A percentile compares a stretch with the other conserved stretches of the same genome.
Evolutionary conservation across 805 yeast genomes (phyloP).

Genomic region (Metschnikowia anglica): DNA sequence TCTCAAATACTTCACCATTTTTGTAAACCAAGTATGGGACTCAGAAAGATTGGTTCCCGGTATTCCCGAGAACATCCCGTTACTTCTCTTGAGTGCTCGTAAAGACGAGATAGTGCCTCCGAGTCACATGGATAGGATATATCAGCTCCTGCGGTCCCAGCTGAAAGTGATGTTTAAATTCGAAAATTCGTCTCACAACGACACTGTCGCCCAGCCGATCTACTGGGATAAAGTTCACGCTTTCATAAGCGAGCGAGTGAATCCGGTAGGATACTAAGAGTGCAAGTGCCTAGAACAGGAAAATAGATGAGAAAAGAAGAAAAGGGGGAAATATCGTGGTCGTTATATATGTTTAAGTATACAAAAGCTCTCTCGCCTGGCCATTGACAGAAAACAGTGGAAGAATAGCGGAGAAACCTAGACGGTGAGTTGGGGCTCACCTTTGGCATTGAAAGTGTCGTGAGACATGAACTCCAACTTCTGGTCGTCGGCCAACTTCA

Average conservation of each 20-base stretch:
- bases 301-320: neutral
- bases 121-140: conserved; percentile 66
- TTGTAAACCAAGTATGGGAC: conserved; percentile 84
- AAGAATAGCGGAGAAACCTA: conserved; percentile 8
- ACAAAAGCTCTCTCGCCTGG: conserved; percentile 7
- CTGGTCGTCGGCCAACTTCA: conserved; percentile 71
- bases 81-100: conserved; percentile 68
- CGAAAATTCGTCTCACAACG: conserved; percentile 74
- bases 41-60: conserved; percentile 61
- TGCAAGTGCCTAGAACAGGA: neutral
- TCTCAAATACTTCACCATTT: conserved; percentile 50
- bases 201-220: conserved; percentile 68
- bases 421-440: conserved; percentile 25
- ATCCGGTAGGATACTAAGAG: conserved; percentile 34
- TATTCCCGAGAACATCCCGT: conserved; percentile 57
- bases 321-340: conserved; percentile 10
- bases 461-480: conserved; percentile 79
- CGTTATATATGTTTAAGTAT: conserved; percentile 20
- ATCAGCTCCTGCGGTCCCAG: conserved; percentile 47
- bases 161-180: conserved; percentile 54
- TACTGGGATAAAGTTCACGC: conserved; percentile 74
- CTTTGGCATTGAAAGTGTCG: conserved; percentile 48
- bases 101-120: conserved; percentile 94
- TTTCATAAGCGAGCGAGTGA: conserved; percentile 50
- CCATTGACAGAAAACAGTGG: neutral